These are phyloP conservation scores for Aspergillus aculeatus DNA, from an alignment of 2,329 filamentous ascomycete genomes.

Conservation along the genomic window DNA sequence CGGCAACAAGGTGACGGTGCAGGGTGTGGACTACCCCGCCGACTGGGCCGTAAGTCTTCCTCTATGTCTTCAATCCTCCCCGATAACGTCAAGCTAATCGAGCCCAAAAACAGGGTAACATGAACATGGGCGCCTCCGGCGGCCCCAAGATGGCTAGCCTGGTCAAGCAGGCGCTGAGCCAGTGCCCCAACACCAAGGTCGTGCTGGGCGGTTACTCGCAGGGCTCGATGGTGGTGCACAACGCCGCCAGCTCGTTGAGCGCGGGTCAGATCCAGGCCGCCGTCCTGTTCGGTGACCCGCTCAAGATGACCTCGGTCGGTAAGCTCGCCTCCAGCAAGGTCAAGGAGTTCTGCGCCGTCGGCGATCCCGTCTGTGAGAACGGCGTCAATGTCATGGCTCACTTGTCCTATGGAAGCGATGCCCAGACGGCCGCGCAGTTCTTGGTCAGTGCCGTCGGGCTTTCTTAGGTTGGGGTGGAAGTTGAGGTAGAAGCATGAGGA, in stretches of 20 bases:
- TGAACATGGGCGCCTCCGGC: conserved; percentile 27
- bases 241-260: conserved; percentile 30
- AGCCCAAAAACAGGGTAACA: conserved; percentile 26
- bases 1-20: conserved; percentile 28
- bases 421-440: conserved; percentile 40
- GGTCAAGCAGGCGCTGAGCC: conserved; percentile 27
- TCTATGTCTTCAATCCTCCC: background rate
- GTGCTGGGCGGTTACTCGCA: conserved; percentile 37
- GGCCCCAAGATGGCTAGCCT: conserved; percentile 31
- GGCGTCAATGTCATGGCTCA: conserved; percentile 46
- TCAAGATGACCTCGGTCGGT: conserved; percentile 39
- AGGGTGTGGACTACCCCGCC: conserved; percentile 36
- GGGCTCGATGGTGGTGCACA: conserved; percentile 37
- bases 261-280: conserved; percentile 41
- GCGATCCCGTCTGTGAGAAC: conserved; percentile 53
- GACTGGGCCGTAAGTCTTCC: conserved; percentile 19
- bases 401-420: conserved; percentile 40
- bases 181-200: conserved; percentile 37
- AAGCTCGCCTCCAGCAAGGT: conserved; percentile 44
- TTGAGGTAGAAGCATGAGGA: background rate
- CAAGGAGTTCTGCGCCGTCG: conserved; percentile 51
- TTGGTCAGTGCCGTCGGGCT: conserved; percentile 27
- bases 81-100: background rate
- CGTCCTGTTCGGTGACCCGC: conserved; percentile 49
- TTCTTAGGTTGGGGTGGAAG: background rate